Conservation (phyloP, 371 early-diverging fungal species). For the Actinomortierella ambigua region DNA sequence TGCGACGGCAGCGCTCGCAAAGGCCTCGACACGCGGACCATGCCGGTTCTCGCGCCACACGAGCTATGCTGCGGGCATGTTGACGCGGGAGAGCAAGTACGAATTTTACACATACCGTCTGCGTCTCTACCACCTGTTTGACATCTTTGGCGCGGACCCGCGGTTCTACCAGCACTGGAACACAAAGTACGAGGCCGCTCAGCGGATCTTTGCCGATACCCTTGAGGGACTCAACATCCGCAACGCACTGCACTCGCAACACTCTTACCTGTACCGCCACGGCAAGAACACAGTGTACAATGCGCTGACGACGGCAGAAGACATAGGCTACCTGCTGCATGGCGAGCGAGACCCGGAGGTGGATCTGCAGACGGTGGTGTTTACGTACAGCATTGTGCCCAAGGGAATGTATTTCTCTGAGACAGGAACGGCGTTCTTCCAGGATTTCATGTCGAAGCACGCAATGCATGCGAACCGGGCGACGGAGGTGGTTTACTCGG, state of each 20-base stretch:
- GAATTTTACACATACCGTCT: slow-evolving; percentile 40
- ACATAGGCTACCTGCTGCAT: slow-evolving; percentile 29
- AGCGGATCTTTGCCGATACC: slow-evolving; percentile 33
- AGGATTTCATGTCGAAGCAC: slow-evolving; percentile 47
- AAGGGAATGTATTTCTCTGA: slow-evolving; percentile 44
- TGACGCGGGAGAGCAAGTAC: slow-evolving; percentile 29
- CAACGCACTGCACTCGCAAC: slow-evolving; percentile 38
- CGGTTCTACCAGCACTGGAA: slow-evolving; percentile 35
- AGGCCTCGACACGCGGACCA: slow-evolving; percentile 28
- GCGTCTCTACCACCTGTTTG: slow-evolving; percentile 31
- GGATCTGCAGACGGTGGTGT: slow-evolving; percentile 32
- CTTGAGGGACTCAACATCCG: slow-evolving; percentile 36
- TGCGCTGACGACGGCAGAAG: slow-evolving; percentile 10
- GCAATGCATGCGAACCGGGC: slow-evolving; percentile 46
- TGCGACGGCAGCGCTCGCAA: slow-evolving; percentile 4
- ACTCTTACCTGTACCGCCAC: slow-evolving; percentile 44
- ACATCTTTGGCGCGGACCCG: slow-evolving; percentile 31
- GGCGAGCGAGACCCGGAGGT: slow-evolving; percentile 19
- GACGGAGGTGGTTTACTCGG: slow-evolving; percentile 33
- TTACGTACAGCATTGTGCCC: slow-evolving; percentile 36
- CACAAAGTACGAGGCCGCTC: slow-evolving; percentile 21
- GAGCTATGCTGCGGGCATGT: slow-evolving; percentile 42
- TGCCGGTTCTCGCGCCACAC: slow-evolving; percentile 42
- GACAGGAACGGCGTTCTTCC: slow-evolving; percentile 43
- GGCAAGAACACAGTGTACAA: slow-evolving; percentile 21